These are phyloP conservation scores for Firmiana major DNA, from an alignment of 345 rosid genomes.

Conservation along the genomic window DNA sequence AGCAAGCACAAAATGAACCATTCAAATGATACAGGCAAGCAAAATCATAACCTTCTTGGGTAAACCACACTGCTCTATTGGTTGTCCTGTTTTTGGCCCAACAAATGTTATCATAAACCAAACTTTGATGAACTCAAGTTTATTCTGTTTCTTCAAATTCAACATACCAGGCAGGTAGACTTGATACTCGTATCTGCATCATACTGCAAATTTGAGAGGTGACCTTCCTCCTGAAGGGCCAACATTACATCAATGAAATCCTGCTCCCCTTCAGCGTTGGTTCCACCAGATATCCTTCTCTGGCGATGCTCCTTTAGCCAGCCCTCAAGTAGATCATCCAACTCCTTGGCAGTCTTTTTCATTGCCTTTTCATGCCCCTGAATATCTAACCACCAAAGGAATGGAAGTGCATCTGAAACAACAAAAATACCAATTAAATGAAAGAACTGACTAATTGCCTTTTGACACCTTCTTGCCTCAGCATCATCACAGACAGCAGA, in stretches of 20 bases:
- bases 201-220: slow-evolving; percentile 27
- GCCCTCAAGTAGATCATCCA: slow-evolving; percentile 21
- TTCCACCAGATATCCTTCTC: slow-evolving; percentile 13
- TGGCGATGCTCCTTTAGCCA: slow-evolving; percentile 27
- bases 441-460: slow-evolving; percentile 21
- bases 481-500: slow-evolving; percentile 13
- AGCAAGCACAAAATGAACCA: background rate
- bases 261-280: background rate
- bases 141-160: background rate
- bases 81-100: background rate
- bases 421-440: slow-evolving; percentile 24
- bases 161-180: slow-evolving; percentile 48
- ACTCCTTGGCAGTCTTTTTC: slow-evolving; percentile 26
- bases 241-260: slow-evolving; percentile 36
- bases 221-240: slow-evolving; percentile 31
- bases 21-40: background rate
- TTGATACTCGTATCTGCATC: slow-evolving; percentile 42
- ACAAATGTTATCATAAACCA: background rate
- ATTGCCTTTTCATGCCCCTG: slow-evolving; percentile 24
- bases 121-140: background rate
- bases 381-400: slow-evolving; percentile 38
- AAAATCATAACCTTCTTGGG: background rate
- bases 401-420: slow-evolving; percentile 34
- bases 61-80: background rate
- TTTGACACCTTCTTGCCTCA: slow-evolving; percentile 13